Percentiles rank a stretch among this genome's conserved stretches.
These are phyloP conservation scores for Grosmannia huntii DNA, from an alignment of 2,329 filamentous ascomycete genomes.

Conservation along the genomic window DNA sequence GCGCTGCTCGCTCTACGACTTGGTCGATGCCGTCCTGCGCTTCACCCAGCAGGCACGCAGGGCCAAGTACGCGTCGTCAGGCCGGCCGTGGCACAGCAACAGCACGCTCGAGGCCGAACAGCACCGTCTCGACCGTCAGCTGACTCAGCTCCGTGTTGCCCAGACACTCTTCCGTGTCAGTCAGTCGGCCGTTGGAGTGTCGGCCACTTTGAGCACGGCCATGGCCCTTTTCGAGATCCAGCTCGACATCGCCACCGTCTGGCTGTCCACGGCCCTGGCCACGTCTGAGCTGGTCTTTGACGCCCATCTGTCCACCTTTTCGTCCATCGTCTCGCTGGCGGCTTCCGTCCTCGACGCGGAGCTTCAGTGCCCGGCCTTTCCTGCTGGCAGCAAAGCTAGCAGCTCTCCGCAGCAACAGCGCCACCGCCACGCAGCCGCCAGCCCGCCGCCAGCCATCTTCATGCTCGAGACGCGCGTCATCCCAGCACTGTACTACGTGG, in stretches of 20 bases:
- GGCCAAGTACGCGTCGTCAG: neutral
- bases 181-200: too few relatives aligned
- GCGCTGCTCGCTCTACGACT: constrained; percentile 22
- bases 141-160: too few relatives aligned
- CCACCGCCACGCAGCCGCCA: neutral
- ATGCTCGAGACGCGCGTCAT: constrained; percentile 26
- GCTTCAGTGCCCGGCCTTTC: neutral
- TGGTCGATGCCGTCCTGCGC: constrained; percentile 26
- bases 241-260: constrained; percentile 19
- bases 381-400: too few relatives aligned
- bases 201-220: constrained; percentile 15
- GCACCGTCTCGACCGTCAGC: too few relatives aligned
- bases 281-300: constrained; percentile 20
- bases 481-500: constrained; percentile 25
- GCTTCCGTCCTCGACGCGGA: constrained; percentile 16
- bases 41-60: constrained; percentile 15
- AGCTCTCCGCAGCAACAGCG: too few relatives aligned
- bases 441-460: constrained; percentile 14
- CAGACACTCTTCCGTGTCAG: too few relatives aligned
- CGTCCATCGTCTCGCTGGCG: constrained; percentile 21
- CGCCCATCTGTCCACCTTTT: constrained; percentile 18
- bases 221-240: constrained; percentile 22
- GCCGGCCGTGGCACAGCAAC: too few relatives aligned
- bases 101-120: too few relatives aligned
- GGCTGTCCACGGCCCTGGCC: constrained; percentile 20